Evolutionary conservation across 106 monocot genomes (phyloP).

Genomic region (Posidonia australis): DNA sequence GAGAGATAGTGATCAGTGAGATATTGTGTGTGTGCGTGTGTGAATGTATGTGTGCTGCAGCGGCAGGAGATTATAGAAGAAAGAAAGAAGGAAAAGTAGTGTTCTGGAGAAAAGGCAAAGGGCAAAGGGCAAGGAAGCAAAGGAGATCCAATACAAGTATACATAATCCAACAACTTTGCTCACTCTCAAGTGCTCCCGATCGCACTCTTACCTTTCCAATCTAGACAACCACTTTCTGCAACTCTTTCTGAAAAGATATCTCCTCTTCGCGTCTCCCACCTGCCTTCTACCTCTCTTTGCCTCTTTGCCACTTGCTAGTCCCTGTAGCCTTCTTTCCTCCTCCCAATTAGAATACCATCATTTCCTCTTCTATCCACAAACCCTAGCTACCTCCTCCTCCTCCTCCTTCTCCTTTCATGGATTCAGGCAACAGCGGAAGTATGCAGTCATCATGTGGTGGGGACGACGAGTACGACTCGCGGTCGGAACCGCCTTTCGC

Average conservation of each 20-base stretch:
- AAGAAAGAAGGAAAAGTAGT: background rate
- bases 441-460: slow-evolving; percentile 61
- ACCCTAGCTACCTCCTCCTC: background rate
- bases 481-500: slow-evolving; percentile 5
- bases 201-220: background rate
- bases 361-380: background rate
- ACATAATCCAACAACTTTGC: background rate
- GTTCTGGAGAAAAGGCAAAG: too few species aligned
- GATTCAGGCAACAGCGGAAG: slow-evolving; percentile 55
- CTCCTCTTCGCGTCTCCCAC: too few species aligned
- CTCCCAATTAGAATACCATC: background rate
- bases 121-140: background rate
- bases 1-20: background rate
- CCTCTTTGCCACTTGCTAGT: too few species aligned
- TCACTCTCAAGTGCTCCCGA: background rate
- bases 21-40: background rate
- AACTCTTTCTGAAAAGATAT: background rate
- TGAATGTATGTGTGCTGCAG: background rate
- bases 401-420: slow-evolving; percentile 23
- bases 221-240: background rate
- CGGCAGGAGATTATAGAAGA: background rate
- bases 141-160: too few species aligned
- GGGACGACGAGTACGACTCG: slow-evolving; percentile 62
- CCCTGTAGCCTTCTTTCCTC: background rate
- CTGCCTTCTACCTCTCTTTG: background rate